Percentiles rank a stretch among this genome's conserved stretches.
Evolutionary conservation across 768 basidiomycete species (phyloP).

Genomic region (Kwoniella botswanensis): DNA sequence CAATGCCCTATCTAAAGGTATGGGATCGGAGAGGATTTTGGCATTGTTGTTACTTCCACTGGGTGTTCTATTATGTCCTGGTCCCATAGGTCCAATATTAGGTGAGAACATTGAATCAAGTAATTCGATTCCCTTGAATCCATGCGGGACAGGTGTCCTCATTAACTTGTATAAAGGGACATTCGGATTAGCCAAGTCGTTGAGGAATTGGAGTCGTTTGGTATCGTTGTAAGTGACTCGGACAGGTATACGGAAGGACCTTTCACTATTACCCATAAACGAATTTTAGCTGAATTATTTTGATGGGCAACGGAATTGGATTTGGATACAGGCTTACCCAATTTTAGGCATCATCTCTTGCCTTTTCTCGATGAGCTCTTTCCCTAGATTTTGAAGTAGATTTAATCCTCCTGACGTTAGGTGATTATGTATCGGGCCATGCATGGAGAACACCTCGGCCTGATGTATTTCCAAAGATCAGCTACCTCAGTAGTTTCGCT

Average conservation of each 20-base stretch:
- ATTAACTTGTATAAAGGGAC: conserved; percentile 49
- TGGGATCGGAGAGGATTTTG: conserved; percentile 31
- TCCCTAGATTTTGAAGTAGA: conserved; percentile 40
- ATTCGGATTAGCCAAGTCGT: conserved; percentile 49
- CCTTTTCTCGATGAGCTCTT: conserved; percentile 45
- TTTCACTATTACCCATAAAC: conserved; percentile 27
- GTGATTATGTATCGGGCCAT: conserved; percentile 46
- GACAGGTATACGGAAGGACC: conserved; percentile 49
- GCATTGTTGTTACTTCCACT: conserved; percentile 6
- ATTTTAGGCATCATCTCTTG: conserved; percentile 49
- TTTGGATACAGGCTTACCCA: conserved; percentile 29
- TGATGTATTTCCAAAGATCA: conserved; percentile 3
- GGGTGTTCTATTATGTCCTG: conserved; percentile 23
- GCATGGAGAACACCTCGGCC: conserved; percentile 56
- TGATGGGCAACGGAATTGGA: not conserved
- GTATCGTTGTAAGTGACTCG: conserved; percentile 53
- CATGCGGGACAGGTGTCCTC: conserved; percentile 46
- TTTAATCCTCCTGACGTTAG: conserved; percentile 44
- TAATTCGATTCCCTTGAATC: conserved; percentile 53
- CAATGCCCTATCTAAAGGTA: conserved; percentile 49
- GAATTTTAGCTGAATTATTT: too few species aligned
- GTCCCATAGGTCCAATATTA: conserved; percentile 7
- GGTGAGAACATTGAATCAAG: conserved; percentile 53
- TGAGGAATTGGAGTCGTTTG: conserved; percentile 47
- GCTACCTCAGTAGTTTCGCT: not conserved